Evolutionary conservation across 164 flowering plant species (phyloP).

Genomic region (Magnolia sinica): DNA sequence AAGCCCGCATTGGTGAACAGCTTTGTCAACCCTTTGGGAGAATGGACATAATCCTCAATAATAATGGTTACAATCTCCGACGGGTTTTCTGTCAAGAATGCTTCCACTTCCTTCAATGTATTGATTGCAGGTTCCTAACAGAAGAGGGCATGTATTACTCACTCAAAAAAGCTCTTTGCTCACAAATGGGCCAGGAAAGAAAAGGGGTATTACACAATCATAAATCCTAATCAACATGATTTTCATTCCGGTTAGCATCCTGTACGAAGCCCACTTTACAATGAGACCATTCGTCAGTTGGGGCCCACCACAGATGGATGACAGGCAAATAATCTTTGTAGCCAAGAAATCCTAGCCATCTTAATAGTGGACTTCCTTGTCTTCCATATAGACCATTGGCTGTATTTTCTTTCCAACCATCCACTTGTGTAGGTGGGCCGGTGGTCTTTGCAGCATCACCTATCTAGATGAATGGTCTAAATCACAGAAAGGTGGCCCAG

Average conservation of each 20-base stretch:
- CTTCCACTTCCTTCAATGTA: conserved; percentile 90
- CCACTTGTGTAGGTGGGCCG: background rate
- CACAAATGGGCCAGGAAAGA: background rate
- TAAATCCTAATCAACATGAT: background rate
- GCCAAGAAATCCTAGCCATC: background rate
- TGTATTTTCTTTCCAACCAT: background rate
- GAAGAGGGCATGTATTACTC: background rate
- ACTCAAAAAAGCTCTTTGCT: background rate
- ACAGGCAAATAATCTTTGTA: background rate
- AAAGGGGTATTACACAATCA: background rate
- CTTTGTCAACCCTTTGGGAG: conserved; percentile 82
- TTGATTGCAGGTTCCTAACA: conserved; percentile 86
- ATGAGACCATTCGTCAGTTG: background rate
- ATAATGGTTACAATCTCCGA: conserved; percentile 89
- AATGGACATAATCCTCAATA: conserved; percentile 93
- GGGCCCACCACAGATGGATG: background rate
- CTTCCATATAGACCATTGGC: background rate
- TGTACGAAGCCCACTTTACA: background rate
- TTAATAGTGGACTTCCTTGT: background rate
- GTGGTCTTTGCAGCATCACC: background rate
- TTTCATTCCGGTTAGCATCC: background rate
- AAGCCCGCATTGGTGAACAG: conserved; percentile 78
- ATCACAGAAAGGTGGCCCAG: background rate
- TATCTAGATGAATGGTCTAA: background rate
- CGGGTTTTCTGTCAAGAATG: conserved; percentile 71